phyloP scores from a whole-genome alignment of 108 stramenopile species.

The Conticribra guillardii region DNA sequence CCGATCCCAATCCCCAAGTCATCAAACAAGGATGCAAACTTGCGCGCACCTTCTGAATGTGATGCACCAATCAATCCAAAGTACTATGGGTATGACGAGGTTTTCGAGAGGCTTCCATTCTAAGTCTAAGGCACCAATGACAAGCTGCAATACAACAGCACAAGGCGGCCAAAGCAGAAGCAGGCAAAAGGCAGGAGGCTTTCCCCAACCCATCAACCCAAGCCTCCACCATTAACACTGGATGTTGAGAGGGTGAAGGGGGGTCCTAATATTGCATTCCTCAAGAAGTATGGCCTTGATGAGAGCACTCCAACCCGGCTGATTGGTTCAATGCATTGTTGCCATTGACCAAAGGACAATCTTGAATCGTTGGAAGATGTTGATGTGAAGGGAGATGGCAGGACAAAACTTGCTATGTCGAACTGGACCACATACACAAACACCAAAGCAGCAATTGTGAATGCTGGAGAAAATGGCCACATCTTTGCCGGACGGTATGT shows the following conservation, averaged over 20 bases:
- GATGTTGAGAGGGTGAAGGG: not conserved
- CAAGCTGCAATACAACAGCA: slow-evolving; percentile 5
- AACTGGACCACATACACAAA: slow-evolving; percentile 16
- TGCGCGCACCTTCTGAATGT: slow-evolving; percentile 23
- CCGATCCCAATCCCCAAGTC: slow-evolving; percentile 19
- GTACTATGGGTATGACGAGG: slow-evolving; percentile 7
- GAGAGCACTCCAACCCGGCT: not conserved
- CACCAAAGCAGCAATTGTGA: not conserved
- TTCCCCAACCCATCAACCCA: too few relatives aligned
- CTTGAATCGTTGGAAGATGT: not conserved
- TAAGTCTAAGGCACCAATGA: slow-evolving; percentile 20
- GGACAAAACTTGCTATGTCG: slow-evolving; percentile 11
- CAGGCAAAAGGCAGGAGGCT: not conserved
- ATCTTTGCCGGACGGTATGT: not conserved
- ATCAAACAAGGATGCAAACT: slow-evolving; percentile 7
- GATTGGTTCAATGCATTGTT: slow-evolving; percentile 11
- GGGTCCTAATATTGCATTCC: not conserved
- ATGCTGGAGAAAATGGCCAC: slow-evolving; percentile 4
- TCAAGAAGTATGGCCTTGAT: not conserved
- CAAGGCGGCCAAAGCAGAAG: not conserved
- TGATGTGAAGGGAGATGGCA: slow-evolving; percentile 12
- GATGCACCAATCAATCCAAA: slow-evolving; percentile 18
- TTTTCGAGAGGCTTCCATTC: slow-evolving; percentile 11
- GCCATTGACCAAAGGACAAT: slow-evolving; percentile 9
- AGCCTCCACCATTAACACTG: not conserved